phyloP scores from a whole-genome alignment of 2,329 filamentous ascomycete species.

The Fusarium algeriense region DNA sequence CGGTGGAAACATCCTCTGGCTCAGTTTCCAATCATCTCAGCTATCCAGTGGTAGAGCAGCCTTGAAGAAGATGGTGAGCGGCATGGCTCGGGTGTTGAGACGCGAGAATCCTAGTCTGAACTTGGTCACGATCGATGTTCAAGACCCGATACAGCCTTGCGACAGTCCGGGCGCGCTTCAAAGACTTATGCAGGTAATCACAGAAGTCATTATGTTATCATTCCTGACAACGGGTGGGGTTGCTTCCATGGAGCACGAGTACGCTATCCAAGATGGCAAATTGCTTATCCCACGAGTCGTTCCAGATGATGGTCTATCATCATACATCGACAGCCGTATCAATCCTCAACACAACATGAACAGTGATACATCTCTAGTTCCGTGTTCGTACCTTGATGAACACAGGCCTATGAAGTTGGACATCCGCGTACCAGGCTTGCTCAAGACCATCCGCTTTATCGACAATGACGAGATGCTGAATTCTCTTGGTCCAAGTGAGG shows the following conservation, averaged over 20 bases:
- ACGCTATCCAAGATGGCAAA: background rate
- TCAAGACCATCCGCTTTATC: too few relatives aligned
- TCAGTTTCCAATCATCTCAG: background rate
- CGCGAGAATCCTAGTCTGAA: constrained; percentile 6
- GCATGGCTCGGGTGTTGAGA: constrained; percentile 10
- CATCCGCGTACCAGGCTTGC: background rate
- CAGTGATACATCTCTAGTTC: background rate
- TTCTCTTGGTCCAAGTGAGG: too few relatives aligned
- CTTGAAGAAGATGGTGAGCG: constrained; percentile 7
- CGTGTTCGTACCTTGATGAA: background rate
- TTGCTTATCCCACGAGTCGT: constrained; percentile 2
- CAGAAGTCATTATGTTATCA: background rate
- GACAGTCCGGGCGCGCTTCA: background rate
- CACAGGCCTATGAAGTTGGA: background rate
- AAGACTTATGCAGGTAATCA: background rate
- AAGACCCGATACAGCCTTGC: background rate
- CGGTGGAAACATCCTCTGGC: constrained; percentile 1
- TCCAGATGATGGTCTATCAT: background rate
- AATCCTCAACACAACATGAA: constrained; percentile 1
- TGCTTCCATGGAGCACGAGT: background rate
- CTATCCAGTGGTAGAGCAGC: background rate
- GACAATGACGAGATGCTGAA: too few relatives aligned
- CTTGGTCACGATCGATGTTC: constrained; percentile 6
- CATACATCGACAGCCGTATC: constrained; percentile 2
- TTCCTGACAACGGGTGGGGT: background rate